phyloP scores from a whole-genome alignment of 805 yeast species.

The Lipomyces spencermartinsiae region DNA sequence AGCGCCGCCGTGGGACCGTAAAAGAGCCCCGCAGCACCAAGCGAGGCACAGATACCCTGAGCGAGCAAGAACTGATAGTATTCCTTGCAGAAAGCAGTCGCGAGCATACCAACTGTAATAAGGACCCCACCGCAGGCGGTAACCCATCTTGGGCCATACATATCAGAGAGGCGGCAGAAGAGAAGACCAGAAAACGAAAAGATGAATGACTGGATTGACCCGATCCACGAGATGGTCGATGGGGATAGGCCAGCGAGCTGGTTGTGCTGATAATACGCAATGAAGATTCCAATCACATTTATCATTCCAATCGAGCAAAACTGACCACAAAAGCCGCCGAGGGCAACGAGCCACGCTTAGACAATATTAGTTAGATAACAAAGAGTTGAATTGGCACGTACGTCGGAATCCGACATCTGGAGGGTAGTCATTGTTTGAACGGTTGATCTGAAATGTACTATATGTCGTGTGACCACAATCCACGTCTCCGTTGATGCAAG shows the following conservation, averaged over 20 bases:
- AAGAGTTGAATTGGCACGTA: background rate
- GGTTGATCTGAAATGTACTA: constrained; percentile 12
- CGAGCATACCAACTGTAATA: constrained; percentile 42
- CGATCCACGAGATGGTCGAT: constrained; percentile 36
- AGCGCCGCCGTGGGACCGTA: constrained; percentile 53
- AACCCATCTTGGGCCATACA: constrained; percentile 39
- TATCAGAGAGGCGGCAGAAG: constrained; percentile 32
- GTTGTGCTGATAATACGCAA: constrained; percentile 30
- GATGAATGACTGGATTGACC: constrained; percentile 29
- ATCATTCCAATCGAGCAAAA: constrained; percentile 63
- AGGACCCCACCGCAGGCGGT: constrained; percentile 40
- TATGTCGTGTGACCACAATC: constrained; percentile 1
- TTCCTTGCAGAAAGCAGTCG: constrained; percentile 48
- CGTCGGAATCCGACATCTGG: constrained; percentile 27
- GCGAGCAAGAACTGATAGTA: constrained; percentile 60
- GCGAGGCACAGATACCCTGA: constrained; percentile 58
- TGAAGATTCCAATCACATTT: constrained; percentile 30
- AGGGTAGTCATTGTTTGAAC: constrained; percentile 7
- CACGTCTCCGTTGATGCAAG: too few species aligned
- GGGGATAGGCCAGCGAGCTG: constrained; percentile 24
- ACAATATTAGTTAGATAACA: constrained; percentile 2
- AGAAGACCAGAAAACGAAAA: constrained; percentile 25
- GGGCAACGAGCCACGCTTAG: constrained; percentile 55
- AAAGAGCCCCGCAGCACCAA: constrained; percentile 54
- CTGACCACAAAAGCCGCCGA: constrained; percentile 65